Percentiles rank a stretch among this genome's conserved stretches.
Conservation (phyloP, 139 green algal species). For the Micromonas pusilla region DNA sequence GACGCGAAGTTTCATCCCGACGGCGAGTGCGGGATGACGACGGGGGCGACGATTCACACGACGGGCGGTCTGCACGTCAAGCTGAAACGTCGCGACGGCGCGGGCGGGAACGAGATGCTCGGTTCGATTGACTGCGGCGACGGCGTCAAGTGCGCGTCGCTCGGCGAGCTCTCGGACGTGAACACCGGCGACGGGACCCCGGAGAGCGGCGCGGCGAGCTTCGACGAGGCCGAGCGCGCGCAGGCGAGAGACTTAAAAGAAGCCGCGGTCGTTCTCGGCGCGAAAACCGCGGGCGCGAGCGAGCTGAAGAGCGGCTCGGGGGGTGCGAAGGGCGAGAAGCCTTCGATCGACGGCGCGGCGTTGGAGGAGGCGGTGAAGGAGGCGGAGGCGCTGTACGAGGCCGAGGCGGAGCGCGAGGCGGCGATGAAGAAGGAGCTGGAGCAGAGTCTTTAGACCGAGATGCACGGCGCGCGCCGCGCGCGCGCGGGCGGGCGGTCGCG, state of each 20-base stretch:
- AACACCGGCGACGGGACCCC: not conserved
- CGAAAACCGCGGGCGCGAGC: not conserved
- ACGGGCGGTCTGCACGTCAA: slow-evolving; percentile 67
- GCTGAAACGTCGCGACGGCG: not conserved
- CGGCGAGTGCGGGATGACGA: slow-evolving; percentile 74
- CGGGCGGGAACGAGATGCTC: slow-evolving; percentile 9
- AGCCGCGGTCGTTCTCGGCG: not conserved
- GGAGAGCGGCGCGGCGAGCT: not conserved
- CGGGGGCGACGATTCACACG: slow-evolving; percentile 96
- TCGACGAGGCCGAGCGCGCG: not conserved
- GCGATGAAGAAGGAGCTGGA: too few species aligned
- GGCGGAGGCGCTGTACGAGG: not conserved
- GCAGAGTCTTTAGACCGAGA: too few species aligned
- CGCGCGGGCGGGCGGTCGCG: too few species aligned
- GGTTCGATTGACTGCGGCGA: not conserved
- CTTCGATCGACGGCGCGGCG: not conserved
- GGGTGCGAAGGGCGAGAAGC: not conserved
- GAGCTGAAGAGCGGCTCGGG: not conserved
- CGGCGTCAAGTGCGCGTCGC: not conserved
- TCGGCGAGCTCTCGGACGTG: slow-evolving; percentile 9
- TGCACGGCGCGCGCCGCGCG: too few species aligned
- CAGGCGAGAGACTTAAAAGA: not conserved
- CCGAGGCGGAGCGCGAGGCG: not conserved
- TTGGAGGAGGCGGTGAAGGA: not conserved
- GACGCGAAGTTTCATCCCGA: slow-evolving; percentile 23